These are phyloP conservation scores for Cladophialophora yegresii DNA, from an alignment of 2,329 filamentous ascomycete genomes.

Conservation along the genomic window DNA sequence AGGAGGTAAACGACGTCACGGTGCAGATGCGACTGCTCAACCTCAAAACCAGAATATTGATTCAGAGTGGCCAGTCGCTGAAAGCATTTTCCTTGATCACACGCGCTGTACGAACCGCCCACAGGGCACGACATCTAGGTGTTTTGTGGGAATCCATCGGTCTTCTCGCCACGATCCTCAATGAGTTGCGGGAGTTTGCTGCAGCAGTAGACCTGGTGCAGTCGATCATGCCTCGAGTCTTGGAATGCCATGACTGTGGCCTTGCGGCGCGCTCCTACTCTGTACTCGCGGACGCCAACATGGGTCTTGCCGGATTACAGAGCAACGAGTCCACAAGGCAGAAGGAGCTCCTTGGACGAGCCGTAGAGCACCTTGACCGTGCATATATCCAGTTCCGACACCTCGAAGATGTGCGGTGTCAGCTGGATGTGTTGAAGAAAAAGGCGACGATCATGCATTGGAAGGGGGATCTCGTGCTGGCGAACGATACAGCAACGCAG, in stretches of 20 bases:
- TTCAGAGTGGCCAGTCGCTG: slow-evolving; percentile 67
- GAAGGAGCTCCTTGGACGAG: slow-evolving; percentile 61
- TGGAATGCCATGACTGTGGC: slow-evolving; percentile 68
- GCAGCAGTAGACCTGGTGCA: slow-evolving; percentile 66
- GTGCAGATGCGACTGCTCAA: slow-evolving; percentile 71
- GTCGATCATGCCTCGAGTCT: slow-evolving; percentile 71
- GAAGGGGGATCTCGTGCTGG: slow-evolving; percentile 63
- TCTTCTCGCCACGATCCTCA: slow-evolving; percentile 67
- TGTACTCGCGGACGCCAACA: slow-evolving; percentile 71
- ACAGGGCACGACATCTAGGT: slow-evolving; percentile 67
- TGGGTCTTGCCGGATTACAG: slow-evolving; percentile 69
- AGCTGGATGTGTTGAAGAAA: slow-evolving; percentile 79
- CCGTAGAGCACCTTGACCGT: slow-evolving; percentile 62
- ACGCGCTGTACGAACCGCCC: slow-evolving; percentile 72
- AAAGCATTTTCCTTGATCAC: slow-evolving; percentile 76
- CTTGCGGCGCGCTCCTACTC: slow-evolving; percentile 69
- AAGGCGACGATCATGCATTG: slow-evolving; percentile 75
- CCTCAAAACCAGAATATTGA: slow-evolving; percentile 70
- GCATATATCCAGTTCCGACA: slow-evolving; percentile 66
- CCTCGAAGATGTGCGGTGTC: slow-evolving; percentile 67
- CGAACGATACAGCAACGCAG: slow-evolving; percentile 64
- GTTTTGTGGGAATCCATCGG: slow-evolving; percentile 73
- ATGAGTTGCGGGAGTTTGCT: slow-evolving; percentile 69
- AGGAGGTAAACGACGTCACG: slow-evolving; percentile 61
- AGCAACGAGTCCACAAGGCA: slow-evolving; percentile 45